Base-by-base conservation (phyloP, 352 stramenopile genomes). In the Phytophthora syringae region DNA sequence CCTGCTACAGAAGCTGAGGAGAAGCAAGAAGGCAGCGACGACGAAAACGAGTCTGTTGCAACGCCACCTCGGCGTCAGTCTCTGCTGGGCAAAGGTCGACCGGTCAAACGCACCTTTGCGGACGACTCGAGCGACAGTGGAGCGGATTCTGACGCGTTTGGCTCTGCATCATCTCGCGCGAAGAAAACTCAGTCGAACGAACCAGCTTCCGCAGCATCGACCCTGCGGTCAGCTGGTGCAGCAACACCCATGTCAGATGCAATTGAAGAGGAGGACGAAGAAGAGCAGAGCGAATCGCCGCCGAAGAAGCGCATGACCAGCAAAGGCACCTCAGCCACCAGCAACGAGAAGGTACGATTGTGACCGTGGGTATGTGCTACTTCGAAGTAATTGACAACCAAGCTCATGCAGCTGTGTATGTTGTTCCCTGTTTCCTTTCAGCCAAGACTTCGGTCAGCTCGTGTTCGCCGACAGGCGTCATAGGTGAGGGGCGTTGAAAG, bases 61-160 rank as follows among this genome's bases (percentile, higher is more conserved):
- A 76, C 72, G 6, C 68, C 74, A 58, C 69, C 67, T 60, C 79
- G 77, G 13, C 80, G 82, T 7, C 71, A 79, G 42, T 91, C 82
- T 13, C 53, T 89, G 30, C 77, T 88, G 48, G 74, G 80, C 20
- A 77, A 81, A 45, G 72, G 59, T 53, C 79, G 72, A 16, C 67
- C 71, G 11, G 62, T 77, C 32, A 62, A 66, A 16, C 54, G 83
- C 15, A 80, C 76, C 3, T 90, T 77, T 62, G 76, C 78, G 18
- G 74, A 84, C 25, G 60, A 82, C 18, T 79, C 76, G 7, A 89
- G 78, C 18, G 82, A 89, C 18, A 83, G 68, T 34, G 76, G 64
- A 25, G 64, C 77, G 1, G 82, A 90, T 18, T 58, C 68, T 2
- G 78, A 90, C 11, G 62, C 58, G 25, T 70, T 87, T 28, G 30